Percentiles rank a stretch among this genome's conserved stretches.
These are phyloP conservation scores for Xylaria sp. DNA, from an alignment of 2,329 filamentous ascomycete genomes.

Conservation along the genomic window DNA sequence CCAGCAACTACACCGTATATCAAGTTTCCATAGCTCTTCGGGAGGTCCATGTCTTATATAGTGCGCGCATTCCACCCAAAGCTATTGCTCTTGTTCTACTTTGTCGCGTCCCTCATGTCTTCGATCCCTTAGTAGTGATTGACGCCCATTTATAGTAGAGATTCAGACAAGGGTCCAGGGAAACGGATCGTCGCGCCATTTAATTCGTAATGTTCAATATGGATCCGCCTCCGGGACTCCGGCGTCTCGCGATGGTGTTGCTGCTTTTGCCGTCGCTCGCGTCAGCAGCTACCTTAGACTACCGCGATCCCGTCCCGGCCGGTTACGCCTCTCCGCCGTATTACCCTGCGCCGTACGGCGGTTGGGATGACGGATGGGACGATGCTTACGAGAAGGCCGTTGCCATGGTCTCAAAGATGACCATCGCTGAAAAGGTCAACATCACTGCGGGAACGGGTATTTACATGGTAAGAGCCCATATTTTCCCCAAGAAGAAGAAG, in stretches of 20 bases:
- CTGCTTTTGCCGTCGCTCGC: slow-evolving; percentile 28
- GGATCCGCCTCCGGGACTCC: slow-evolving; percentile 34
- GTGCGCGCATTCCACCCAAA: not conserved
- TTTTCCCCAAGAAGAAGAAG: too few relatives aligned
- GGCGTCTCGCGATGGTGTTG: slow-evolving; percentile 33
- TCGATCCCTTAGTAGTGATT: not conserved
- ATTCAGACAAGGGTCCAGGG: not conserved
- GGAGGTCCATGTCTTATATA: slow-evolving; percentile 1
- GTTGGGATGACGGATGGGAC: slow-evolving; percentile 72
- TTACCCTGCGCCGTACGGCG: slow-evolving; percentile 75
- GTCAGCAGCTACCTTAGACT: slow-evolving; percentile 16
- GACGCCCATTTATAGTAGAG: slow-evolving; percentile 4
- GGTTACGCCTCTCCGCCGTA: slow-evolving; percentile 62
- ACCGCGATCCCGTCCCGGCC: slow-evolving; percentile 40
- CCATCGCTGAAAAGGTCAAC: slow-evolving; percentile 80
- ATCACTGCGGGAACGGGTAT: slow-evolving; percentile 74
- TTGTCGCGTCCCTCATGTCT: not conserved
- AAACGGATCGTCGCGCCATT: not conserved
- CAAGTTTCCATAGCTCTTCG: too few relatives aligned
- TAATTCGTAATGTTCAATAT: slow-evolving; percentile 37
- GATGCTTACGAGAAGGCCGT: slow-evolving; percentile 74
- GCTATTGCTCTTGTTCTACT: not conserved
- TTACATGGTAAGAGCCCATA: slow-evolving; percentile 64
- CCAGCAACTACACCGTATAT: not conserved
- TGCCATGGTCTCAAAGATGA: slow-evolving; percentile 74